Conservation (phyloP, 306 rosid genomes). For the Cucumis melo region DNA sequence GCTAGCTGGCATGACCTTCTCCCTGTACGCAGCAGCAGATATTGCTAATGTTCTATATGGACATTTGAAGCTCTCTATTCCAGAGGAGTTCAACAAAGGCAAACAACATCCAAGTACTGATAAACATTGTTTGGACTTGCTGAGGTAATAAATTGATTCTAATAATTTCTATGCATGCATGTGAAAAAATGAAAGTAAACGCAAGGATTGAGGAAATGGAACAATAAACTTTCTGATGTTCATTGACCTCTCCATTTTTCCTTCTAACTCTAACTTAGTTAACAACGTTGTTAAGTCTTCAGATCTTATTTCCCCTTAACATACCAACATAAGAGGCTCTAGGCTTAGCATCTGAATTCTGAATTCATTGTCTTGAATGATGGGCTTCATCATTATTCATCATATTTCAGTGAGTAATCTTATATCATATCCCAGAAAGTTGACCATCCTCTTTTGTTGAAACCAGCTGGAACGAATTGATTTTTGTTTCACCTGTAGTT, state of each 20-base stretch:
- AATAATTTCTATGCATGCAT: constrained; percentile 3
- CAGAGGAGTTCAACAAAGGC: constrained; percentile 60
- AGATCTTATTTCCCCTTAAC: background rate
- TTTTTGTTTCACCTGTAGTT: background rate
- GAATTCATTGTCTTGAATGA: background rate
- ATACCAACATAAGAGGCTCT: background rate
- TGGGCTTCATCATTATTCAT: background rate
- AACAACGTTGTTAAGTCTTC: background rate
- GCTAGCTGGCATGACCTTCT: constrained; percentile 75
- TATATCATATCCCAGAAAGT: background rate
- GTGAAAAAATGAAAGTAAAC: background rate
- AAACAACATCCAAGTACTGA: constrained; percentile 86
- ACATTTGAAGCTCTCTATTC: constrained; percentile 75
- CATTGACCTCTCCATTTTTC: background rate
- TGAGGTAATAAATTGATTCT: constrained; percentile 43
- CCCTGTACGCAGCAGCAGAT: constrained; percentile 70
- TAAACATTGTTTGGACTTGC: constrained; percentile 77
- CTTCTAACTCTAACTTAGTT: background rate
- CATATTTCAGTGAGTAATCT: background rate
- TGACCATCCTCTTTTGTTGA: background rate
- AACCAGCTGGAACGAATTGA: background rate
- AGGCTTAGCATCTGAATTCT: background rate
- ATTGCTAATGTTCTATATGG: constrained; percentile 67
- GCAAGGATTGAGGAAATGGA: background rate
- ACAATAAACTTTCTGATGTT: background rate